Conservation (phyloP, 2,329 filamentous ascomycete species). For the Ophiosphaerella korrae region DNA sequence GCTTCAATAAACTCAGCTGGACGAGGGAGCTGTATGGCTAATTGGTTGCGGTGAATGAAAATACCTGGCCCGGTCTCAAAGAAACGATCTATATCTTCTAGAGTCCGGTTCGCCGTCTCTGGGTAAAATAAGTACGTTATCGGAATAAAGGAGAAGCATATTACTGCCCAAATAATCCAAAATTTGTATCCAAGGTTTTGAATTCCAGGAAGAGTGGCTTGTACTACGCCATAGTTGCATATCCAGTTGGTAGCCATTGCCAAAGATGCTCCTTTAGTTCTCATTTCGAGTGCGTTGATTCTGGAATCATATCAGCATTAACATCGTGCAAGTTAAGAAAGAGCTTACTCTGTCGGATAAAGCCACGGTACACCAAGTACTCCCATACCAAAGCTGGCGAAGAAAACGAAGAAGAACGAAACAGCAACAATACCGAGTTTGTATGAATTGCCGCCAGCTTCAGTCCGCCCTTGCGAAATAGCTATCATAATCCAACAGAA, state of each 20-base stretch:
- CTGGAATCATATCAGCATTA: slow-evolving; percentile 4
- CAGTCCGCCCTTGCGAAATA: slow-evolving; percentile 49
- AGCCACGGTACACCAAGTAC: slow-evolving; percentile 44
- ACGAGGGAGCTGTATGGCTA: slow-evolving; percentile 53
- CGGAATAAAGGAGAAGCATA: slow-evolving; percentile 59
- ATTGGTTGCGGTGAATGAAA: slow-evolving; percentile 55
- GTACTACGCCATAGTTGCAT: slow-evolving; percentile 39
- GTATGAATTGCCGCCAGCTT: slow-evolving; percentile 50
- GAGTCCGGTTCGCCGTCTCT: slow-evolving; percentile 54
- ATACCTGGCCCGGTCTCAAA: slow-evolving; percentile 45
- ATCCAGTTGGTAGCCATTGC: slow-evolving; percentile 44
- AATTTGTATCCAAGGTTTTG: slow-evolving; percentile 58
- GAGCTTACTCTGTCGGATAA: slow-evolving; percentile 37
- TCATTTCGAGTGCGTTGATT: slow-evolving; percentile 44
- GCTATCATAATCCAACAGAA: slow-evolving; percentile 58
- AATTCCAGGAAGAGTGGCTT: slow-evolving; percentile 41
- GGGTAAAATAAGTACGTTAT: slow-evolving; percentile 59
- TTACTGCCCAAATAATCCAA: slow-evolving; percentile 61
- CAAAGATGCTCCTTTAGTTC: slow-evolving; percentile 42
- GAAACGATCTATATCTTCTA: slow-evolving; percentile 57
- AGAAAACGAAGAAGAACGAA: slow-evolving; percentile 49
- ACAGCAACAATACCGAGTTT: slow-evolving; percentile 56
- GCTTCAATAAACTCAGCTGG: slow-evolving; percentile 56
- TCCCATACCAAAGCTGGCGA: slow-evolving; percentile 44
- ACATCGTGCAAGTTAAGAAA: not conserved